phyloP scores from a whole-genome alignment of 1,139 yeast genomes.

The Yamadazyma siamensis region DNA sequence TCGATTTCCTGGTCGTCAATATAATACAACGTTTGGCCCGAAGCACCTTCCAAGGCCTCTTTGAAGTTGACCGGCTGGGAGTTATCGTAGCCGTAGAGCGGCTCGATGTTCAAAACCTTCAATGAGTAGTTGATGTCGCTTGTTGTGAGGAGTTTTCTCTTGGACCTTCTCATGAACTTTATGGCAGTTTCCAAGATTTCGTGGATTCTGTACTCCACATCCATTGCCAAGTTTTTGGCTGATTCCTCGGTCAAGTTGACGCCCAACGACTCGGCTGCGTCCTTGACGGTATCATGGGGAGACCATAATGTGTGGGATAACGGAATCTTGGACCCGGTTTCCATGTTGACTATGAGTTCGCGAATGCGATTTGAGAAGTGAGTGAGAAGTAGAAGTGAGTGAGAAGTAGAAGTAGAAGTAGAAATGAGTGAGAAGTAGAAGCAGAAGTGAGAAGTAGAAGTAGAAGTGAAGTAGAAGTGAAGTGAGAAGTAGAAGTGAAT shows the following conservation, averaged over 20 bases:
- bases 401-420: too few relatives aligned
- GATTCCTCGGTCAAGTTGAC: conserved; percentile 86
- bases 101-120: conserved; percentile 84
- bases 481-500: too few relatives aligned
- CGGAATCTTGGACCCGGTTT: conserved; percentile 42
- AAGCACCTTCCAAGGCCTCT: conserved; percentile 84
- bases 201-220: conserved; percentile 93
- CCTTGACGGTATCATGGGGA: conserved; percentile 94
- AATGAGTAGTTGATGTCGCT: conserved; percentile 80
- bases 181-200: conserved; percentile 94
- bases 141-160: conserved; percentile 77
- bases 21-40: conserved; percentile 88
- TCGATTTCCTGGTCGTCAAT: conserved; percentile 90
- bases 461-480: too few relatives aligned
- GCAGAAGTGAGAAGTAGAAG: too few relatives aligned
- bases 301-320: conserved; percentile 95
- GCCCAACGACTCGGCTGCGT: conserved; percentile 92
- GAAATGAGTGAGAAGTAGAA: too few relatives aligned
- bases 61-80: conserved; percentile 63
- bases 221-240: conserved; percentile 95
- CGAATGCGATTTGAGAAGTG: background rate
- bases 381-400: background rate
- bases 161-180: conserved; percentile 93
- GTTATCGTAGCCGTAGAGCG: conserved; percentile 72
- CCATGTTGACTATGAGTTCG: conserved; percentile 33